Conservation (phyloP, 1,284 basidiomycete species). For the Rhodofomes roseus region DNA sequence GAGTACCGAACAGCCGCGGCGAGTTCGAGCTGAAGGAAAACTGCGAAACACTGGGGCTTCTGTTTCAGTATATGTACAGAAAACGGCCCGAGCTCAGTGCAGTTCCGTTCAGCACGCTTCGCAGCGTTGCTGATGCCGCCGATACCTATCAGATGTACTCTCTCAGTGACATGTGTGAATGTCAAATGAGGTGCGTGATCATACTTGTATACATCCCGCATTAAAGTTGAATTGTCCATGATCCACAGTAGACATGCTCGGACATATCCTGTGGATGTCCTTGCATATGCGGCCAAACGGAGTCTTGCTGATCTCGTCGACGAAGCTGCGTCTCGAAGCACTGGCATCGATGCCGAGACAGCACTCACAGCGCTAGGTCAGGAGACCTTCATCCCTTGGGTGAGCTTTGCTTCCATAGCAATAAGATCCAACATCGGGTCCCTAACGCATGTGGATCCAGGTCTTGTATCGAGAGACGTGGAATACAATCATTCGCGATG, state of each 20-base stretch:
- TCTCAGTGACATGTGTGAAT: neutral
- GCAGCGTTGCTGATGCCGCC: neutral
- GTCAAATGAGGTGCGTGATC: neutral
- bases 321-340: neutral
- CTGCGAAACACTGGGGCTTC: neutral
- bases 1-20: neutral
- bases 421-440: no score
- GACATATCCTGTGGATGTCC: neutral
- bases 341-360: neutral
- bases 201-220: neutral
- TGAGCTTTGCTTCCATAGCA: neutral
- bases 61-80: neutral
- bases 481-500: neutral
- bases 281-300: neutral
- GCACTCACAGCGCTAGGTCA: neutral
- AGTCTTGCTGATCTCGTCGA: neutral
- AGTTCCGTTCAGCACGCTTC: neutral
- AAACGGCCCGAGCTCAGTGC: neutral
- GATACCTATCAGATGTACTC: neutral
- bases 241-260: neutral
- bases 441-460: neutral
- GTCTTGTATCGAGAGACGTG: neutral
- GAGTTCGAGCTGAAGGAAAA: neutral
- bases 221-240: neutral
- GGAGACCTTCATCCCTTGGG: neutral